phyloP scores from a whole-genome alignment of 371 early-diverging fungal species.

The Phascolomyces articulosus region DNA sequence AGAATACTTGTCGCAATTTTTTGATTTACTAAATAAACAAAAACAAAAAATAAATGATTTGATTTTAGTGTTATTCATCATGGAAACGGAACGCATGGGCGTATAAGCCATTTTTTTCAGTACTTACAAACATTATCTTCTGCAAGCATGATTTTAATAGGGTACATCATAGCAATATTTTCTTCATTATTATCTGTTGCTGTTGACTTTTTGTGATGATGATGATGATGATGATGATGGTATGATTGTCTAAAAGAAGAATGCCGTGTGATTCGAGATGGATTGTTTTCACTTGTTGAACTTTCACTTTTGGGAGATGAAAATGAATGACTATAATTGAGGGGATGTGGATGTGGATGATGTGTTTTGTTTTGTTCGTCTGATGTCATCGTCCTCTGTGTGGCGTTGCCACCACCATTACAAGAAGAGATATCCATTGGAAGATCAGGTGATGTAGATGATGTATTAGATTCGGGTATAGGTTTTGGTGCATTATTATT shows the following conservation, averaged over 20 bases:
- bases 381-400: neutral
- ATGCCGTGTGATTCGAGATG: neutral
- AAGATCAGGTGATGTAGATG: neutral
- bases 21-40: slow-evolving; percentile 49
- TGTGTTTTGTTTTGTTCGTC: neutral
- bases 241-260: neutral
- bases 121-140: slow-evolving; percentile 54
- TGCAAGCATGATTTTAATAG: slow-evolving; percentile 46
- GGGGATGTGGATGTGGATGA: neutral
- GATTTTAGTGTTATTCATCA: too few relatives aligned
- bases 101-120: neutral
- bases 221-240: slow-evolving; percentile 16
- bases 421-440: neutral
- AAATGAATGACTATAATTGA: neutral
- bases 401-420: neutral
- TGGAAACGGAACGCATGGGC: too few relatives aligned
- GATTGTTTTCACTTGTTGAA: neutral
- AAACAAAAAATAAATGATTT: neutral
- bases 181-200: slow-evolving; percentile 31
- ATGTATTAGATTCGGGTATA: neutral
- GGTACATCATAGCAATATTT: slow-evolving; percentile 39
- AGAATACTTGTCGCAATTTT: slow-evolving; percentile 61
- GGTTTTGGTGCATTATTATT: neutral
- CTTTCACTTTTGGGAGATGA: neutral
- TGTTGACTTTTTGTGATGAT: slow-evolving; percentile 25